Percentiles rank a stretch among this genome's conserved stretches.
phyloP scores from a whole-genome alignment of 2,329 filamentous ascomycete species.

The Talaromyces sp. region DNA sequence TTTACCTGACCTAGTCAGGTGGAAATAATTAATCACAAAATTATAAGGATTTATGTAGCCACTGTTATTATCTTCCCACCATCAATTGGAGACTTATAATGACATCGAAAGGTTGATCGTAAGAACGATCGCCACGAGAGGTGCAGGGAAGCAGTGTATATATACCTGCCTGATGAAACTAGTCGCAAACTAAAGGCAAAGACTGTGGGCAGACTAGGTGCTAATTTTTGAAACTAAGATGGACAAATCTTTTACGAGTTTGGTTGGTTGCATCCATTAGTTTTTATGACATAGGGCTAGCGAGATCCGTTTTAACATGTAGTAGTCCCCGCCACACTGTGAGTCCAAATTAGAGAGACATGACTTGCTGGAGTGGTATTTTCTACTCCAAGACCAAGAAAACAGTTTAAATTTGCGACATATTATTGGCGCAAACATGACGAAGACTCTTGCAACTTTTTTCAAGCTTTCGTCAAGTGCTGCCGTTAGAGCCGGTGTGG shows the following conservation, averaged over 20 bases:
- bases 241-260: background rate
- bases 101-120: background rate
- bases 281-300: conserved; percentile 4
- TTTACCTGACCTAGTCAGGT: background rate
- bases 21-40: background rate
- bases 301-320: background rate
- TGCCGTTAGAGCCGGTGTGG: conserved; percentile 11
- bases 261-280: background rate
- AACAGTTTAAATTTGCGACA: background rate
- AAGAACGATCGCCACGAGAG: background rate
- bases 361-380: background rate
- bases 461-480: conserved; percentile 1
- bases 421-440: background rate
- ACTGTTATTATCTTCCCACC: background rate
- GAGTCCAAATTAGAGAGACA: background rate
- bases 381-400: background rate
- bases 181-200: background rate
- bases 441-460: background rate
- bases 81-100: background rate
- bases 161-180: conserved; percentile 1
- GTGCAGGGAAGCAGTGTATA: conserved; percentile 2
- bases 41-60: background rate
- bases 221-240: background rate
- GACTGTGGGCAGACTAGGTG: conserved; percentile 1
- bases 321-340: background rate